Conservation (phyloP, 495 filamentous ascomycete genomes). For the Hamigera avellanea region DNA sequence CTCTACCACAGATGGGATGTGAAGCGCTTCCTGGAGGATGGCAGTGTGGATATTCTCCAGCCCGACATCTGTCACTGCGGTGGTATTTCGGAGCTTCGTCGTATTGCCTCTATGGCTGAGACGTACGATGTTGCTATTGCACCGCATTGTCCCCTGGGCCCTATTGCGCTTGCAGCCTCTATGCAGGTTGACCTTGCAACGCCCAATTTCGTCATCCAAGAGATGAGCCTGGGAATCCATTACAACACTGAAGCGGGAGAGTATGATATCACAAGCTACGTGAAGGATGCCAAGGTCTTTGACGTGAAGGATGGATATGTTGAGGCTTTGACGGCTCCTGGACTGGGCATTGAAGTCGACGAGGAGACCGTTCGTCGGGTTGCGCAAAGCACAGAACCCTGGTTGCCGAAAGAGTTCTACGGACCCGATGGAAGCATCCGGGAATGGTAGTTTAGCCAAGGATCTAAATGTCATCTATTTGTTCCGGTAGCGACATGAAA, state of each 20-base stretch:
- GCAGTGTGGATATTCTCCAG: constrained; percentile 62
- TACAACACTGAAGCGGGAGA: constrained; percentile 55
- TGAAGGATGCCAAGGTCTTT: constrained; percentile 51
- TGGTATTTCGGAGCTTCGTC: constrained; percentile 60
- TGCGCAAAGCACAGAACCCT: constrained; percentile 38
- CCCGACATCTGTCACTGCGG: constrained; percentile 69
- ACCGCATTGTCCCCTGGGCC: constrained; percentile 68
- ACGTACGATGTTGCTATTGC: constrained; percentile 69
- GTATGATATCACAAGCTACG: constrained; percentile 57
- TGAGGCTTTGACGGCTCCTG: constrained; percentile 46
- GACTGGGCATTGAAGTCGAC: constrained; percentile 66
- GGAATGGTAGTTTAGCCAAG: constrained; percentile 47
- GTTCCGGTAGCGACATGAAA: too few relatives aligned
- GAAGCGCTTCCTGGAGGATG: constrained; percentile 58
- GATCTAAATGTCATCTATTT: neutral
- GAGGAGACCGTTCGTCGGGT: constrained; percentile 50
- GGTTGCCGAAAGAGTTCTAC: constrained; percentile 50
- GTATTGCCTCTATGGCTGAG: constrained; percentile 65
- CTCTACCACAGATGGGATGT: constrained; percentile 69
- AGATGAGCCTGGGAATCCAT: constrained; percentile 73
- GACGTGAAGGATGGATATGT: constrained; percentile 56
- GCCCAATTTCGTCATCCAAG: constrained; percentile 68
- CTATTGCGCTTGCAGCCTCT: constrained; percentile 63
- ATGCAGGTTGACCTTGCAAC: constrained; percentile 54
- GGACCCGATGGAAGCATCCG: constrained; percentile 61